Percentiles rank a stretch among this genome's conserved stretches.
Evolutionary conservation across 345 rosid genomes (phyloP).

Genomic region (Kernera saxatilis): DNA sequence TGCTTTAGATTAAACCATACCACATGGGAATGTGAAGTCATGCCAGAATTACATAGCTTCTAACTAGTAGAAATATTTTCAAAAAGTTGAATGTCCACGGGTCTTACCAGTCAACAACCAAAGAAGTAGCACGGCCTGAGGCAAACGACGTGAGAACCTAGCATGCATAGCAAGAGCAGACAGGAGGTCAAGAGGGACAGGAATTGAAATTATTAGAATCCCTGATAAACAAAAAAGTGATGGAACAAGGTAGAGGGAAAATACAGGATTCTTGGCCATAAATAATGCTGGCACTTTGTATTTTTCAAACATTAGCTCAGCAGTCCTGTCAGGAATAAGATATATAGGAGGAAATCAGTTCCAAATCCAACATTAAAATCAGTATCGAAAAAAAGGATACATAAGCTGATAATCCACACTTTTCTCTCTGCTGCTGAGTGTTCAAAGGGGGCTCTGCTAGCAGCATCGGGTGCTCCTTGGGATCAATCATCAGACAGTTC

Average conservation of each 20-base stretch:
- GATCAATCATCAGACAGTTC: conserved; percentile 78
- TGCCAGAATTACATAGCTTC: not conserved
- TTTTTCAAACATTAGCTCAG: conserved; percentile 89
- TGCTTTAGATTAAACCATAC: not conserved
- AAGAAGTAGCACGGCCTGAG: conserved; percentile 85
- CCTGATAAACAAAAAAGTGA: not conserved
- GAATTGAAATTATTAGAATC: not conserved
- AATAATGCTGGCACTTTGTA: conserved; percentile 84
- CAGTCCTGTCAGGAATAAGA: conserved; percentile 48
- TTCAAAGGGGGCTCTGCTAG: conserved; percentile 85
- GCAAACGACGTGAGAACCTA: conserved; percentile 95
- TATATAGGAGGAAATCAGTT: not conserved
- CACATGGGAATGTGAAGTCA: not conserved
- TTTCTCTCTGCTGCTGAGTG: conserved; percentile 81
- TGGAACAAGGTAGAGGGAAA: conserved; percentile 20
- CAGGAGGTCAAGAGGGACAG: not conserved
- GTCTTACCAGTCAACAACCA: conserved; percentile 83
- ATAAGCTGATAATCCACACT: conserved; percentile 29
- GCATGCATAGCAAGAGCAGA: not conserved
- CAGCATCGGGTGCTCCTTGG: conserved; percentile 92
- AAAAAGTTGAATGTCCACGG: not conserved
- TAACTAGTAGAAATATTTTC: not conserved
- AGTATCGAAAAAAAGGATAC: not conserved
- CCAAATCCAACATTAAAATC: not conserved
- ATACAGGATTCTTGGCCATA: conserved; percentile 91